Base-by-base conservation (phyloP, 306 rosid species). In the Fragaria iinumae region DNA sequence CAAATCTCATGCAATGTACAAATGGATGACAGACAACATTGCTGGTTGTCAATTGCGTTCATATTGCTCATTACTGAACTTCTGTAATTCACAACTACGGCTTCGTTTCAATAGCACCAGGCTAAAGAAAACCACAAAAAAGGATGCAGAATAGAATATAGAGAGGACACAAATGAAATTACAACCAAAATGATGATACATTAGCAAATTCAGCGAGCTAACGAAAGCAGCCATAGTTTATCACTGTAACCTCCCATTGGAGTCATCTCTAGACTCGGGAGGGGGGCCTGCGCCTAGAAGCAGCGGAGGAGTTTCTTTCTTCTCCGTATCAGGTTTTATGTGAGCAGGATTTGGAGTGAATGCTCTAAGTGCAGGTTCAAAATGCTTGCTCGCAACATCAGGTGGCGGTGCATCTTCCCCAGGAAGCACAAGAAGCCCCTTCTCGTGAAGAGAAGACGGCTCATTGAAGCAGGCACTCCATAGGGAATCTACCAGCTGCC, bases 361-460 rank as follows among this genome's bases (percentile, higher is more conserved):
- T 67, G 96, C 89, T 88, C 98, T 80, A 55, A 89, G 93, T 29
- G 92, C 89, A 67, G 96, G 91, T 67, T 95, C 95, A 49, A 95
- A 95, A 80, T 79, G 79, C 77, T 92, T 81, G 88, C 98, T 87
- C 16, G 89, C 96, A 74, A 92, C 89, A 70, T 92, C 97, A 8
- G 98, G 97, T 13, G 96, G 89, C 1, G 85, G 86, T 0, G 85
- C 88, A 52, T 92, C 97, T 82, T 95, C 99, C 29, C 89, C 95
- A 0, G 97, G 95, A 71, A 92, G 93, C 45, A 87, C 84, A 69
- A 89, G 90, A 80, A 92, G 95, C 70, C 99, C 97, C 77, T 89
- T 92, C 86, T 88, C 92, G 23, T 75, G 71, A 39, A 95, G 88
- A 0, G 88, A 83, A 57, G 96, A 95, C 0, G 96, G 92, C 71